These are phyloP conservation scores for Pisolithus thermaeus DNA, from an alignment of 1,284 basidiomycete genomes.

Conservation along the genomic window DNA sequence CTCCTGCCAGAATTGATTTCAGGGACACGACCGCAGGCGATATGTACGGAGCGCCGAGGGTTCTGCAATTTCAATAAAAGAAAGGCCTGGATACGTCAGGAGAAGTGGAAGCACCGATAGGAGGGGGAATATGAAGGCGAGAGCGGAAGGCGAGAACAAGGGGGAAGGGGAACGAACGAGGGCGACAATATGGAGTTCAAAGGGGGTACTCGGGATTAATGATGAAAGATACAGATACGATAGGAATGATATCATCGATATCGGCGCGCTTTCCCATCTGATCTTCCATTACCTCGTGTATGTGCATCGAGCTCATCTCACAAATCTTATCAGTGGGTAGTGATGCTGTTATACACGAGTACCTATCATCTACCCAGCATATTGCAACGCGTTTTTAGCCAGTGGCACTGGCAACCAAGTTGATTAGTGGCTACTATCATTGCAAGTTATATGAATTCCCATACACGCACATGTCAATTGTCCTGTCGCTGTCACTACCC, in stretches of 20 bases:
- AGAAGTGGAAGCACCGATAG: neutral
- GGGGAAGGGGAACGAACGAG: neutral
- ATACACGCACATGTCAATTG: neutral
- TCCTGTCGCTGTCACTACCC: too few relatives aligned
- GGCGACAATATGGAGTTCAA: too few relatives aligned
- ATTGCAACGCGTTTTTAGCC: neutral
- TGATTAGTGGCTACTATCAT: neutral
- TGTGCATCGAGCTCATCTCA: neutral
- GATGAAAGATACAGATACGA: neutral
- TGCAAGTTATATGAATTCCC: neutral
- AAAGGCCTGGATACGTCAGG: neutral
- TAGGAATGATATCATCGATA: conserved; percentile 1
- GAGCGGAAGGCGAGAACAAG: neutral
- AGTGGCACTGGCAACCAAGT: neutral
- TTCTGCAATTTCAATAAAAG: neutral
- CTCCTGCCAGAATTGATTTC: neutral
- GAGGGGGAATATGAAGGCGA: neutral
- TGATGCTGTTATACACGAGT: neutral
- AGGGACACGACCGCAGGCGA: neutral
- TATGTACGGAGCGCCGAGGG: neutral
- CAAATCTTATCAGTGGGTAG: neutral
- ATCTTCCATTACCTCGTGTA: neutral
- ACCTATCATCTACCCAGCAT: neutral
- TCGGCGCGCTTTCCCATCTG: neutral
- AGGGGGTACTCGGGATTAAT: neutral